Base-by-base conservation (phyloP, 495 filamentous ascomycete genomes). In the Tuber calosporum region DNA sequence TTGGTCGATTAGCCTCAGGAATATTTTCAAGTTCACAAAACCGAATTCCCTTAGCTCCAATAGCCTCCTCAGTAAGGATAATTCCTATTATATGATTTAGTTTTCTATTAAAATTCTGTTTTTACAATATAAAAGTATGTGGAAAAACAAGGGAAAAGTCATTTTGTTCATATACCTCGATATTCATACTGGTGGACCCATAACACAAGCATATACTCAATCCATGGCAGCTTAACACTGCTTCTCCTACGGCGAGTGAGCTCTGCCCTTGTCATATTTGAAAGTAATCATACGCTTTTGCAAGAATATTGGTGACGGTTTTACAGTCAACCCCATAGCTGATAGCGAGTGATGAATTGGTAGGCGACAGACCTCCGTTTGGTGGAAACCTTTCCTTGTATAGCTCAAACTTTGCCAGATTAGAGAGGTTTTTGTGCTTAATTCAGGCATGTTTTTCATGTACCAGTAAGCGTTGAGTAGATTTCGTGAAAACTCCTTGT, bases 1-100 rank as follows among this genome's bases (percentile, higher is more conserved):
- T 72, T 45, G 82, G 80, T 40, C 58, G 41, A 15, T 72, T 66
- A 15, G 66, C 43, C 39, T 19, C 67, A n/a, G 66, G 66, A 20
- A 73, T 58, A 17, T 30, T 67, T 68, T 20, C 41, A 13, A 53
- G 30, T 2, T 68, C 38, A 43, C 69, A 72, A 67, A 72, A 72
- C 22, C n/a, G 17, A 37, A 41, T 70, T 19, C 69, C 58, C 37
- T 74, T 70, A 6, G 34, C 40, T 17, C 70, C 20, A 62, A 71
- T 70, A 11, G 39, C 43, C 9, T 39, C 45, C 30, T 70, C 73
- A 5, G 39, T 72, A 30, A 69, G 34, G 1, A 70, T 53, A 66
- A 71, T 74, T 2, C 53, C 53, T 39, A 39, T 39, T 39, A 39
- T 39, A 39, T 39, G 8, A 39, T 39, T 39, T 39, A 39, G 38